Evolutionary conservation across 805 yeast genomes (phyloP), one percentile per base, ranked within the genome.

Genomic region (Komagataella mondaviorum): DNA sequence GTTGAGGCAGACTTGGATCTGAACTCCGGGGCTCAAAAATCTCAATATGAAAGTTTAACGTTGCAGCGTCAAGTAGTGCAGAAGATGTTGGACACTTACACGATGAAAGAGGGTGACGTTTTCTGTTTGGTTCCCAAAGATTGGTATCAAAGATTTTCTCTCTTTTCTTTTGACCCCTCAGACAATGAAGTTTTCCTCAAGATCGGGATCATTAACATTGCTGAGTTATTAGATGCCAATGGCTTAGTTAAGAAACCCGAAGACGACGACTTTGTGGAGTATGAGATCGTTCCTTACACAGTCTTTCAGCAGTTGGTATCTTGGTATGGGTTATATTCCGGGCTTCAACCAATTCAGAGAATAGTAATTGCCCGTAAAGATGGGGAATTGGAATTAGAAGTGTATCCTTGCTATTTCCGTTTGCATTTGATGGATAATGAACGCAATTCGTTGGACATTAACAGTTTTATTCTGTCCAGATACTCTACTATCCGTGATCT

Each of bases 301-400:
- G 69, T 75, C 2, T 82, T 77, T 56, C 58, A 68, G 2, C 59
- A 68, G 53, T 61, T 83, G 7, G 63, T 60, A 1, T 67, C 69
- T 36, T 77, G 84, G 81, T 82, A 80, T 61, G 85, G 85, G 0
- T 49, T 76, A 20, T 59, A 63, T 1, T 71, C 72, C 0, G 60
- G 59, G 4, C 66, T 73, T 5, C 54, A 55, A 6, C 69, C 75
- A 0, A 62, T 74, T 1, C 54, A 56, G n/a, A 69, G 81, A 3
- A 58, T 55, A 16, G 55, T 70, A 7, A 57, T 72, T 20, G 51
- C 39, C 39, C 39, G 54, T 49, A 57, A 55, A 24, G 49, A 51
- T 4, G 48, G 53, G 10, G 66, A 65, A 44, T 62, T 60, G 6
- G 56, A 58, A 24, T 52, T 57, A 23, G 55, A 56, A 18, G 48